Evolutionary conservation across 768 basidiomycete species (phyloP).

Genomic region (Termitomyces sp.): DNA sequence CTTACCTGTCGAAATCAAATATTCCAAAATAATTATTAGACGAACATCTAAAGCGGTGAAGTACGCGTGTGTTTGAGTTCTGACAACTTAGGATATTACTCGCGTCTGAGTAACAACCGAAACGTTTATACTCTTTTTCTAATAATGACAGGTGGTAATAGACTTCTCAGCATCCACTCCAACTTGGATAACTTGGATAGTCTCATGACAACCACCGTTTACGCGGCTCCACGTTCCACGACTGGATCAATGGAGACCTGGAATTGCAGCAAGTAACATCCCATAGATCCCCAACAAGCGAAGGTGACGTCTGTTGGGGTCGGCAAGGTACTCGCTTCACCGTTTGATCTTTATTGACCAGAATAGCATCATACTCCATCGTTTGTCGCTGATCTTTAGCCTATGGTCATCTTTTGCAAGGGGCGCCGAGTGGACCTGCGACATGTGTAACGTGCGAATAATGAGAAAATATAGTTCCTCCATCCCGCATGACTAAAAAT

Average conservation of each 20-base stretch:
- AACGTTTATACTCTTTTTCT: not conserved
- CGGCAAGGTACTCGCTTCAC: not conserved
- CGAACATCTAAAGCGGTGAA: not conserved
- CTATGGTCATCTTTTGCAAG: not conserved
- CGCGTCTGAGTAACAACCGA: not conserved
- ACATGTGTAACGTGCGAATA: not conserved
- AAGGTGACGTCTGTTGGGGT: not conserved
- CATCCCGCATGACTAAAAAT: not conserved
- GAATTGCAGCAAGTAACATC: not conserved
- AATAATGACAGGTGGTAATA: not conserved
- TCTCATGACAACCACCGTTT: not conserved
- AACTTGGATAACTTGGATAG: too few relatives aligned
- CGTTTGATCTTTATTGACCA: not conserved
- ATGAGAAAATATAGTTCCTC: not conserved
- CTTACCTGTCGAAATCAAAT: not conserved
- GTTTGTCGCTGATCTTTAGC: not conserved
- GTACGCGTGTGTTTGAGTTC: not conserved
- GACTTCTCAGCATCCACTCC: not conserved
- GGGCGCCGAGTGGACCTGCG: not conserved
- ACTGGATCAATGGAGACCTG: not conserved
- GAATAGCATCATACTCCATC: not conserved
- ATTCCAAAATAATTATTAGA: conserved; percentile 3
- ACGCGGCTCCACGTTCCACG: not conserved
- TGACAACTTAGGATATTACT: not conserved
- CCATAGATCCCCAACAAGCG: not conserved